These are phyloP conservation scores for Mrakia hoshinonis DNA, from an alignment of 768 basidiomycete genomes.

Conservation along the genomic window DNA sequence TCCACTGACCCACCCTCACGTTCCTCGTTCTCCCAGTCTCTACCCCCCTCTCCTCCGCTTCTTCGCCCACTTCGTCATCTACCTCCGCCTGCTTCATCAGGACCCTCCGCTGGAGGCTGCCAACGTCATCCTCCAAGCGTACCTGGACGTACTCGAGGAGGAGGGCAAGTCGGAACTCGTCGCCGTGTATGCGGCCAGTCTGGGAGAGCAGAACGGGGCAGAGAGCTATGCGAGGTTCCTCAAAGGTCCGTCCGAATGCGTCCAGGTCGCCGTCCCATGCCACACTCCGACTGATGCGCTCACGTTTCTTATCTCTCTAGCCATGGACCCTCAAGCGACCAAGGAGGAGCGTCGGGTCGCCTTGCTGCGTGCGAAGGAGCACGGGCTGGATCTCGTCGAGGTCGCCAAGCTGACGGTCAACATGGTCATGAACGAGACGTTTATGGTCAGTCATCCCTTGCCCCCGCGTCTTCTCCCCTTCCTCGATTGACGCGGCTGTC, in stretches of 20 bases:
- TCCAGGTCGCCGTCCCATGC: neutral
- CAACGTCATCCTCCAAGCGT: constrained; percentile 76
- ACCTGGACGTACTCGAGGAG: constrained; percentile 74
- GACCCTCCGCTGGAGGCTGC: constrained; percentile 63
- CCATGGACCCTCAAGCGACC: constrained; percentile 39
- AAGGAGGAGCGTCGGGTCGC: constrained; percentile 59
- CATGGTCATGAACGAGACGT: constrained; percentile 44
- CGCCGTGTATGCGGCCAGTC: constrained; percentile 82
- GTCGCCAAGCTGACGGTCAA: constrained; percentile 78
- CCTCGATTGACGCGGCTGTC: neutral
- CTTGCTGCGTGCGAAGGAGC: constrained; percentile 65
- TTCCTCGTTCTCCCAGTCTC: constrained; percentile 30
- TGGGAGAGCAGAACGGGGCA: constrained; percentile 77
- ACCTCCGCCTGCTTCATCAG: constrained; percentile 70
- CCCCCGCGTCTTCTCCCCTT: neutral
- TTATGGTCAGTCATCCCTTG: constrained; percentile 42
- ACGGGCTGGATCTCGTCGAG: constrained; percentile 69
- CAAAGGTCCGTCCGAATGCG: constrained; percentile 42
- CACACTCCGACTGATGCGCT: neutral
- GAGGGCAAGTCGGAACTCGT: constrained; percentile 77
- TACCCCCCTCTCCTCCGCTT: constrained; percentile 57
- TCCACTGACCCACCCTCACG: neutral
- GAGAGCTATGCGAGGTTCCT: constrained; percentile 88
- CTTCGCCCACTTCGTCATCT: constrained; percentile 86
- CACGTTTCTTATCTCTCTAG: constrained; percentile 28